Evolutionary conservation across 352 stramenopile genomes (phyloP).

Genomic region (Peronospora belbahrii): DNA sequence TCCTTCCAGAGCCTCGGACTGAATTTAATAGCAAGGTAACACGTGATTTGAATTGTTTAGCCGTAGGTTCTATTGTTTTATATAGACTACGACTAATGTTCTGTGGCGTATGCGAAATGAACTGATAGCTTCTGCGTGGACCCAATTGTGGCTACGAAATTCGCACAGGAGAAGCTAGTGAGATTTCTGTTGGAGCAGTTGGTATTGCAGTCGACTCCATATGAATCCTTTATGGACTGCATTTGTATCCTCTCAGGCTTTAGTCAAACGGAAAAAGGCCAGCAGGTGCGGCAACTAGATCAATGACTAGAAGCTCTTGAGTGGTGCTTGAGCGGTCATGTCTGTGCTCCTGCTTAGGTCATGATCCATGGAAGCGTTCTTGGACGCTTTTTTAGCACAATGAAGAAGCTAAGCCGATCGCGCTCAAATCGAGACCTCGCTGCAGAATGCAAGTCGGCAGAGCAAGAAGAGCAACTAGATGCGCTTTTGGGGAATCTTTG

Average conservation of each 20-base stretch:
- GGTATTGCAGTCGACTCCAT: constrained; percentile 11
- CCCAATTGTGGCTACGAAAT: constrained; percentile 33
- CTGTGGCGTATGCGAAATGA: neutral
- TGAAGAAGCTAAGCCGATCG: constrained; percentile 38
- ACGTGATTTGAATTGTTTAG: neutral
- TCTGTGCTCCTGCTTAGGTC: constrained; percentile 29
- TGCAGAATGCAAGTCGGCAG: constrained; percentile 15
- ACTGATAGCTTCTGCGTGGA: constrained; percentile 59
- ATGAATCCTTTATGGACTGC: constrained; percentile 40
- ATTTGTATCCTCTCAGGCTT: constrained; percentile 42
- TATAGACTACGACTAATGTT: neutral
- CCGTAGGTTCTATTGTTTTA: neutral
- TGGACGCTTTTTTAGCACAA: constrained; percentile 33
- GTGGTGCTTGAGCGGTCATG: constrained; percentile 14
- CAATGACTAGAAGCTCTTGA: constrained; percentile 14
- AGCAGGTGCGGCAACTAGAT: constrained; percentile 22
- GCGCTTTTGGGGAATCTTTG: constrained; percentile 33
- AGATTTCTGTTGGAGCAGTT: constrained; percentile 53
- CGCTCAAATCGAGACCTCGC: constrained; percentile 15
- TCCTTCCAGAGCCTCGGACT: constrained; percentile 71
- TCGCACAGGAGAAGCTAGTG: constrained; percentile 59
- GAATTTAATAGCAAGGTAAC: constrained; percentile 76
- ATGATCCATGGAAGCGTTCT: constrained; percentile 38
- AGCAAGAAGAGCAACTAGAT: constrained; percentile 15
- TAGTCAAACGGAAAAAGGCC: constrained; percentile 37